phyloP scores from a whole-genome alignment of 371 early-diverging fungal species.

The Mucor indicus region DNA sequence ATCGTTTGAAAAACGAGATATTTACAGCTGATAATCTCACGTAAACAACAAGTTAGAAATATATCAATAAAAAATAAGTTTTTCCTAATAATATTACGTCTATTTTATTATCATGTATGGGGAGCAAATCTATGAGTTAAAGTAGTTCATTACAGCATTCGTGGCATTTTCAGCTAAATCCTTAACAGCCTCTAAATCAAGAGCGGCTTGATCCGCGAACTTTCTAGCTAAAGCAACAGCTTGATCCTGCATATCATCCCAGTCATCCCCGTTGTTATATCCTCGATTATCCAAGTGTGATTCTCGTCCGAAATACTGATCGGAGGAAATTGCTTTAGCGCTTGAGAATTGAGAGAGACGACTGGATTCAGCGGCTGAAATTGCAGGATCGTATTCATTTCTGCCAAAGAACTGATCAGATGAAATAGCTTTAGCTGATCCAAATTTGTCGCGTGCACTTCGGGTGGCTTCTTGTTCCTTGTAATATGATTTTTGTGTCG shows the following conservation, averaged over 20 bases:
- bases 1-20: no score
- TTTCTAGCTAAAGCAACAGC: slow-evolving; percentile 67
- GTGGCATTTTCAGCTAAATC: slow-evolving; percentile 68
- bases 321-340: slow-evolving; percentile 74
- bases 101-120: no score
- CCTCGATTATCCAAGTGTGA: slow-evolving; percentile 32
- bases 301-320: slow-evolving; percentile 80
- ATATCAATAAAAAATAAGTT: no score
- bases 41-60: no score
- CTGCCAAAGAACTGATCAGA: slow-evolving; percentile 91
- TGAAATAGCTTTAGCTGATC: slow-evolving; percentile 76
- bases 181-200: slow-evolving; percentile 72
- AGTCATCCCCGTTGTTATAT: slow-evolving; percentile 24
- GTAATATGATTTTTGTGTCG: slow-evolving; percentile 14
- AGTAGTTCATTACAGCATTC: slow-evolving; percentile 27
- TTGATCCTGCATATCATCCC: slow-evolving; percentile 51
- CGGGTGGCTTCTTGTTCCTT: slow-evolving; percentile 23
- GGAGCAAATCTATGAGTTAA: slow-evolving; percentile 17
- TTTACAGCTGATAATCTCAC: no score
- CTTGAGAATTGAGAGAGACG: slow-evolving; percentile 73
- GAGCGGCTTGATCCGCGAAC: slow-evolving; percentile 70
- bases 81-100: no score
- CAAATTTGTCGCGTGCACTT: slow-evolving; percentile 67
- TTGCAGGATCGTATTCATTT: slow-evolving; percentile 61
- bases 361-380: slow-evolving; percentile 59